Evolutionary conservation across 768 basidiomycete genomes (phyloP), one percentile per base, ranked within the genome.

Genomic region (Rhodosporidiobolus sp.): DNA sequence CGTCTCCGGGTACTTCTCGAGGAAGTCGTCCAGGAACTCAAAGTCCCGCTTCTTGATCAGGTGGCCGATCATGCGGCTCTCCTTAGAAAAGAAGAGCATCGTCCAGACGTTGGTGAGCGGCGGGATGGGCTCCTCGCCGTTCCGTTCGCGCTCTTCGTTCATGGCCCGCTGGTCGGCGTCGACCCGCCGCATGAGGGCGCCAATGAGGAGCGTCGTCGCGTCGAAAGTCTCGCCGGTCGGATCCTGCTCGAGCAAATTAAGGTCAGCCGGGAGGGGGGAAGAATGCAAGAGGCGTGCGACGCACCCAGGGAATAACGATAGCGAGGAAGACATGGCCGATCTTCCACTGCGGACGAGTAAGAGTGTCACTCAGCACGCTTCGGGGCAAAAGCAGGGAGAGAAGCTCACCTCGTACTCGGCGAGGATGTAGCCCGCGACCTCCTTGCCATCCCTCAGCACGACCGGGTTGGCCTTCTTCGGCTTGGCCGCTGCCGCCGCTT

Each of bases 41-140:
- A 74, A 70, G 9, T 65, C 73, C 11, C 73, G 69, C 49, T 70
- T 70, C 65, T 74, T 74, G 12, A 54, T 54, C 12, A 74, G 53
- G 8, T 61, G 58, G 3, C 52, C 46, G 16, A 74, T 63, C 52
- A 70, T 63, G 17, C 73, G 65, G 16, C 56, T 55, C 4, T 66
- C 65, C 1, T 46, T 56, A 57, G 67, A 67, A 69, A 74, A 74
- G 63, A 74, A 74, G 56, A 74, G 54, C 69, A 74, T 70, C 28
- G 73, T 74, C 62, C 69, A 74, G 17, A 67, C 63, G 7, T 54
- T 50, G 1, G 43, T 34, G 35, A 67, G 50, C 10, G 57, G 32
- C 5, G 73, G 73, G 11, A 63, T 19, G 12, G 50, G 55, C 28
- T 50, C 8, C 19, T 64, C 22, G 17, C 69, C 65, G 3, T 10